These are phyloP conservation scores for Russula abietina DNA, from an alignment of 768 basidiomycete genomes.

Conservation along the genomic window DNA sequence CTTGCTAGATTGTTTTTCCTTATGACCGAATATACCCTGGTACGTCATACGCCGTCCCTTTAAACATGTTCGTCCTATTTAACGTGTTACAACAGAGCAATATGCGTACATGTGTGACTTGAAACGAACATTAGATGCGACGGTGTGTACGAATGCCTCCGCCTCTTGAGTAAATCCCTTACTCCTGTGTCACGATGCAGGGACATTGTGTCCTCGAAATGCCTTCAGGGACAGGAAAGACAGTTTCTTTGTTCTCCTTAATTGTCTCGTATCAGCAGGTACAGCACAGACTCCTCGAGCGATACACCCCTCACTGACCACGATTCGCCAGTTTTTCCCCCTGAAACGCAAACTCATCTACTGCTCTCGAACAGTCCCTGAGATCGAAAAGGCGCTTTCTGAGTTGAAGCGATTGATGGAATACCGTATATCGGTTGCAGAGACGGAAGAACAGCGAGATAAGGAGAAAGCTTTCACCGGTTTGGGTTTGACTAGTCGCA, in stretches of 20 bases:
- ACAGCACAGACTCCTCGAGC: background rate
- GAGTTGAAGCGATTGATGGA: conserved; percentile 92
- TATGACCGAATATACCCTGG: conserved; percentile 96
- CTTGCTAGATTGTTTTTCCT: conserved; percentile 75
- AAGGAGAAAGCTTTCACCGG: conserved; percentile 84
- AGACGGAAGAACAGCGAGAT: conserved; percentile 63
- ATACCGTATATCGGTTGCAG: conserved; percentile 70
- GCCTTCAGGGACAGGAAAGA: conserved; percentile 99
- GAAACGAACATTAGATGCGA: conserved; percentile 92
- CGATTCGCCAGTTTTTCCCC: conserved; percentile 68
- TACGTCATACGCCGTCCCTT: conserved; percentile 32
- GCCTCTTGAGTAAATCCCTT: conserved; percentile 1
- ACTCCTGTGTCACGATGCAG: conserved; percentile 37
- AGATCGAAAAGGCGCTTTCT: conserved; percentile 96
- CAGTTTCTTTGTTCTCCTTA: conserved; percentile 88
- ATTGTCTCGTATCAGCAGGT: conserved; percentile 99
- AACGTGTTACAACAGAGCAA: conserved; percentile 64
- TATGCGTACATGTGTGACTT: conserved; percentile 99
- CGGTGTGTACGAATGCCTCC: conserved; percentile 43
- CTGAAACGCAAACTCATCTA: conserved; percentile 93
- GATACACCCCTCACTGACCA: background rate
- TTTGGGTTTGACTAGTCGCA: conserved; percentile 88
- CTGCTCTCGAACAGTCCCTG: conserved; percentile 98
- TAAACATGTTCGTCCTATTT: conserved; percentile 10
- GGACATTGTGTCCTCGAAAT: conserved; percentile 99